Conservation (phyloP, 2,329 filamentous ascomycete species). For the Chaetomium sp. region DNA sequence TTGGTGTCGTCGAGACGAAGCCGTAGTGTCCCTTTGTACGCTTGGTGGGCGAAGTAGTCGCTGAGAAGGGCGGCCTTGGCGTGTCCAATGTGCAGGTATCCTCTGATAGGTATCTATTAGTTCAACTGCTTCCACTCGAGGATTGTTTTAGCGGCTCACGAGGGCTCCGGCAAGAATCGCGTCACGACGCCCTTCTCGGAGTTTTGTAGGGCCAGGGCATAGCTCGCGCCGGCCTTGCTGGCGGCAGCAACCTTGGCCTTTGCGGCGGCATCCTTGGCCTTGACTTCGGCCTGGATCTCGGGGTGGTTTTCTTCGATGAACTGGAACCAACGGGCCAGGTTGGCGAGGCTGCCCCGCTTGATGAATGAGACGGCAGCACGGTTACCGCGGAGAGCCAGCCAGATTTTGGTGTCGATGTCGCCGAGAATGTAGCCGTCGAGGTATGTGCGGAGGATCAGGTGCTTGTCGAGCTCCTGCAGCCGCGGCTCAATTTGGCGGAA, state of each 20-base stretch:
- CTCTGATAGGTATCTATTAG: conserved; percentile 44
- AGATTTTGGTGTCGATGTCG: conserved; percentile 78
- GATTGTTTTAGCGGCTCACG: conserved; percentile 51
- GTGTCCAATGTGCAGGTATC: conserved; percentile 94
- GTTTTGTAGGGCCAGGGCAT: conserved; percentile 83
- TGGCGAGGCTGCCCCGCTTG: conserved; percentile 74
- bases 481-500: conserved; percentile 60
- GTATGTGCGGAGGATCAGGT: conserved; percentile 84
- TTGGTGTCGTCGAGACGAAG: conserved; percentile 98
- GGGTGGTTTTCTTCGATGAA: conserved; percentile 82
- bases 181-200: conserved; percentile 88
- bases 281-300: conserved; percentile 71
- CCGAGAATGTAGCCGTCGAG: conserved; percentile 78
- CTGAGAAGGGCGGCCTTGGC: conserved; percentile 74
- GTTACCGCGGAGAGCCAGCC: conserved; percentile 81
- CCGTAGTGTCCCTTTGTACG: conserved; percentile 87
- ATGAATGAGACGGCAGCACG: conserved; percentile 80
- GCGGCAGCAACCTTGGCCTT: conserved; percentile 69
- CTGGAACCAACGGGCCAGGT: conserved; percentile 82
- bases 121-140: conserved; percentile 30
- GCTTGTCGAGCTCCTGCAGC: conserved; percentile 70
- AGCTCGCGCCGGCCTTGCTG: conserved; percentile 80
- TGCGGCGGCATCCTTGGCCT: conserved; percentile 67
- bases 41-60: conserved; percentile 94
- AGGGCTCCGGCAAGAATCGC: conserved; percentile 91